phyloP scores from a whole-genome alignment of 2,329 filamentous ascomycete genomes.

The Colletotrichum sp. region DNA sequence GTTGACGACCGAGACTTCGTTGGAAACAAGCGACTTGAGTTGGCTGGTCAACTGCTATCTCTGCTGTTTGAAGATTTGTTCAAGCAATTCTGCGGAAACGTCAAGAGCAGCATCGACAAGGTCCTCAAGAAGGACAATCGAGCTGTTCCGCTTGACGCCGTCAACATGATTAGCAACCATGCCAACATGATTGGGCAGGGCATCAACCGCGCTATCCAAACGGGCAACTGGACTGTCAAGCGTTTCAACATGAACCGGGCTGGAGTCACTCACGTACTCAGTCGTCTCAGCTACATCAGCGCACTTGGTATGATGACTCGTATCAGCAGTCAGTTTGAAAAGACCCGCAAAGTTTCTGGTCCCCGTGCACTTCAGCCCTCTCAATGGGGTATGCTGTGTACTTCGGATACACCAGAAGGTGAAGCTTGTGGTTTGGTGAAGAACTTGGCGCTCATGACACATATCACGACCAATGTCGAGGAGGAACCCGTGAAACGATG shows the following conservation, averaged over 20 bases:
- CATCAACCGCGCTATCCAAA: constrained; percentile 95
- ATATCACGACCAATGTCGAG: constrained; percentile 96
- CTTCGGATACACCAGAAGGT: constrained; percentile 96
- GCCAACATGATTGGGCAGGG: constrained; percentile 88
- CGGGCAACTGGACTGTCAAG: constrained; percentile 97
- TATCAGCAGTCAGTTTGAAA: constrained; percentile 98
- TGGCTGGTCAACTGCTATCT: constrained; percentile 93
- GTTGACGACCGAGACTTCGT: constrained; percentile 98
- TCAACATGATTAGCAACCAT: constrained; percentile 81
- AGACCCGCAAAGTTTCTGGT: constrained; percentile 95
- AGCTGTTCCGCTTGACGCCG: constrained; percentile 86
- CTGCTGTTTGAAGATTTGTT: constrained; percentile 97
- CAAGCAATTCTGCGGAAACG: constrained; percentile 88
- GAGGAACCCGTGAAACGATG: constrained; percentile 88
- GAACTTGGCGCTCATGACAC: constrained; percentile 97
- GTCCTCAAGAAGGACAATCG: constrained; percentile 92
- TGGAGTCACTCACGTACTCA: constrained; percentile 94
- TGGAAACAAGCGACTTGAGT: constrained; percentile 93
- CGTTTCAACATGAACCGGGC: constrained; percentile 99
- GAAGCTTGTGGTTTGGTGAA: constrained; percentile 98
- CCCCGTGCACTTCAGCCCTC: constrained; percentile 95
- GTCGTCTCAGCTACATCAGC: constrained; percentile 93
- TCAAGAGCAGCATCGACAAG: constrained; percentile 95
- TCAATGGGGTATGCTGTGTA: constrained; percentile 97
- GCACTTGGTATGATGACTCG: constrained; percentile 99